A percentile compares a stretch with the other conserved stretches of the same genome.
phyloP scores from a whole-genome alignment of 345 rosid genomes.

The Pseudoturritis turrita region DNA sequence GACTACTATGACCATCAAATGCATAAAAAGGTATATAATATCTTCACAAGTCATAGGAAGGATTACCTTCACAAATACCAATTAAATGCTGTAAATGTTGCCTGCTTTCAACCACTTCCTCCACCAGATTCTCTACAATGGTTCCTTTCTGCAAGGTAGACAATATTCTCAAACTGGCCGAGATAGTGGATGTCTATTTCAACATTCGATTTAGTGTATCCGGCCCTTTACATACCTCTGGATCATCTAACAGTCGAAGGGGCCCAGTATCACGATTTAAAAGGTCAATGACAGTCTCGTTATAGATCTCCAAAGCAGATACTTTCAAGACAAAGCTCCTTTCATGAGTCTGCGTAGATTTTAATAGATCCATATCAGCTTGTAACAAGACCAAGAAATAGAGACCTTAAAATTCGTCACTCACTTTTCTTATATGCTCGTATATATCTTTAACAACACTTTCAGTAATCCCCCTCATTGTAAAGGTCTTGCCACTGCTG shows the following conservation, averaged over 20 bases:
- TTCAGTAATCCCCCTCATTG: conserved; percentile 87
- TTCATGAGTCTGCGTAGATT: conserved; percentile 52
- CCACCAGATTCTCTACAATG: conserved; percentile 78
- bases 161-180: conserved; percentile 4
- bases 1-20: neutral
- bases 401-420: neutral
- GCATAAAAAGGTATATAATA: neutral
- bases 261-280: conserved; percentile 75
- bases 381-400: neutral
- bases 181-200: neutral
- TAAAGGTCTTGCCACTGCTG: conserved; percentile 88
- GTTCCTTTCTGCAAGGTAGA: conserved; percentile 67
- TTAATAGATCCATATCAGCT: neutral
- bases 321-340: conserved; percentile 68
- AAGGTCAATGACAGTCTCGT: conserved; percentile 83
- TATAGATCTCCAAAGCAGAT: conserved; percentile 93
- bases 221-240: conserved; percentile 59
- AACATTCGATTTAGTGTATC: conserved; percentile 5
- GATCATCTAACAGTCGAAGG: conserved; percentile 92
- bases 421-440: conserved; percentile 62
- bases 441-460: conserved; percentile 69
- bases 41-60: neutral
- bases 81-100: conserved; percentile 76
- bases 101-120: conserved; percentile 69
- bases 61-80: conserved; percentile 80